A percentile compares a stretch with the other conserved stretches of the same genome.
Evolutionary conservation across 805 yeast genomes (phyloP).

Genomic region (Metschnikowia matae): DNA sequence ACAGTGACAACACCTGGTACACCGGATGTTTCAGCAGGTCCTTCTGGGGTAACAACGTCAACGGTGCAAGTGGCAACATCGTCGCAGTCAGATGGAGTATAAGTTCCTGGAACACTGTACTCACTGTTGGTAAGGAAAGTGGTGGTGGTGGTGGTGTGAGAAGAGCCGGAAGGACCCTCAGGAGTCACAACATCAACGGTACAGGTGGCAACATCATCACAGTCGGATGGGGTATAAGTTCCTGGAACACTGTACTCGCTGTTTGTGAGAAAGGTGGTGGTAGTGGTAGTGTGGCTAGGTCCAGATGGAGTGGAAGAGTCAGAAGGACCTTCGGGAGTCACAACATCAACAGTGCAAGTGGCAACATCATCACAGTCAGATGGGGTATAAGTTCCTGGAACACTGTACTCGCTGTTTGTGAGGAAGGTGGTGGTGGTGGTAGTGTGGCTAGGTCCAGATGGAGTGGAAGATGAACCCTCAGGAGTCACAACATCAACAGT

Average conservation of each 20-base stretch:
- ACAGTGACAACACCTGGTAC: neutral
- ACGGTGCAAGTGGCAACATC: slow-evolving; percentile 1
- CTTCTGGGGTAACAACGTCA: neutral
- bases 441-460: too few relatives aligned
- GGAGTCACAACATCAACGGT: neutral
- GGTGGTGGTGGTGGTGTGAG: slow-evolving; percentile 2
- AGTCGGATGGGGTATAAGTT: slow-evolving; percentile 3
- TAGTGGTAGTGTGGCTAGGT: neutral
- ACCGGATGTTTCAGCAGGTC: neutral
- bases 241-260: neutral
- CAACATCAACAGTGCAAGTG: too few relatives aligned
- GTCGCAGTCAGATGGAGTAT: slow-evolving; percentile 3
- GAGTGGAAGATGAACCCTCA: neutral
- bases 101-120: neutral
- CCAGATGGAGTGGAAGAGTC: neutral
- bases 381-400: too few relatives aligned
- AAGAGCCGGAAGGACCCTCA: neutral
- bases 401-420: too few relatives aligned
- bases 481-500: slow-evolving; percentile 1
- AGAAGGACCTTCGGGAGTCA: too few relatives aligned
- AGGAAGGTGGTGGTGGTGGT: too few relatives aligned
- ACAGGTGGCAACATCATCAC: neutral
- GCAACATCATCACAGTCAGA: too few relatives aligned
- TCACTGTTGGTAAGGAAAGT: neutral
- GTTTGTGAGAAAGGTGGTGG: neutral